These are phyloP conservation scores for Dryas integrifolia DNA, from an alignment of 331 rosid genomes.

Conservation along the genomic window DNA sequence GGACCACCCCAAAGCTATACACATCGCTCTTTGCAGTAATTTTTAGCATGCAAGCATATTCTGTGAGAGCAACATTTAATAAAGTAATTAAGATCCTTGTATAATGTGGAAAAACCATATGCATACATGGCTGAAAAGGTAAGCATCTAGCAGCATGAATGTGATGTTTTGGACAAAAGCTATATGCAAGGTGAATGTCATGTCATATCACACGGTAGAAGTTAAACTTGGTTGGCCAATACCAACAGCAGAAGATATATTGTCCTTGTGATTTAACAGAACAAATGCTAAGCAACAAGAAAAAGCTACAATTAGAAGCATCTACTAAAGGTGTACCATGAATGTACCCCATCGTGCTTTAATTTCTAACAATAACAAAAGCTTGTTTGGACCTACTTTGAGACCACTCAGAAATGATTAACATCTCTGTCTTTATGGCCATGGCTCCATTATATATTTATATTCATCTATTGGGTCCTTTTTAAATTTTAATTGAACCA, in stretches of 20 bases:
- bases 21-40: constrained; percentile 81
- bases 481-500: background rate
- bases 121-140: background rate
- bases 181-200: background rate
- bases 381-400: background rate
- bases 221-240: background rate
- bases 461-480: background rate
- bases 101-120: background rate
- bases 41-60: constrained; percentile 74
- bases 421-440: background rate
- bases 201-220: constrained; percentile 21
- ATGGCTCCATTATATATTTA: background rate
- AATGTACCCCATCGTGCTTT: background rate
- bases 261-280: background rate
- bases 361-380: background rate
- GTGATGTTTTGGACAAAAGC: constrained; percentile 13
- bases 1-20: constrained; percentile 78
- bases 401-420: background rate
- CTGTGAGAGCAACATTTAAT: constrained; percentile 38
- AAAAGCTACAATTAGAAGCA: background rate
- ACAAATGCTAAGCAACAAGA: constrained; percentile 6
- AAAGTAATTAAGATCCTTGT: background rate
- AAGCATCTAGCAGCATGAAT: background rate
- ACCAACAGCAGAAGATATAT: background rate
- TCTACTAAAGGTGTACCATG: background rate